These are phyloP conservation scores for Trichophyton equinum DNA, from an alignment of 2,329 filamentous ascomycete genomes.

Conservation along the genomic window DNA sequence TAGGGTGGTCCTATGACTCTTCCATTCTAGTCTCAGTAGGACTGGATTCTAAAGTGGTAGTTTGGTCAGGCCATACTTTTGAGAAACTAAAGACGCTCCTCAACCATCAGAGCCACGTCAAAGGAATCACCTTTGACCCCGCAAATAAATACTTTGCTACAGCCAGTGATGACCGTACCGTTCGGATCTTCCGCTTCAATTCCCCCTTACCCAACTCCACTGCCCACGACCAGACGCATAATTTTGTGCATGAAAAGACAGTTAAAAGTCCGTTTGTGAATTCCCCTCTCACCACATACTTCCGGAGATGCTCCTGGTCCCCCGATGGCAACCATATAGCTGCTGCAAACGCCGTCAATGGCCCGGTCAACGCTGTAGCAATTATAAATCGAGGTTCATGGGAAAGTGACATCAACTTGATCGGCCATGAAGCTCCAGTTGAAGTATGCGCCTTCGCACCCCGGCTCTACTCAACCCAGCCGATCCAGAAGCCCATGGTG, in stretches of 20 bases:
- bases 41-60: slow-evolving; percentile 91
- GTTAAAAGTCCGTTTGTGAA: slow-evolving; percentile 78
- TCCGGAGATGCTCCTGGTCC: slow-evolving; percentile 91
- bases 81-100: slow-evolving; percentile 92
- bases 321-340: slow-evolving; percentile 96
- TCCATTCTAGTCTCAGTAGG: slow-evolving; percentile 93
- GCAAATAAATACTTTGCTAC: slow-evolving; percentile 99
- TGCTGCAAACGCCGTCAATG: slow-evolving; percentile 92
- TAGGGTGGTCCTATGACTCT: slow-evolving; percentile 93
- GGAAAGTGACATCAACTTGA: slow-evolving; percentile 94
- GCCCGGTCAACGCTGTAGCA: slow-evolving; percentile 89
- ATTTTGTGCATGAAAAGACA: slow-evolving; percentile 88
- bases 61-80: slow-evolving; percentile 96
- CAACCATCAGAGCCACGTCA: slow-evolving; percentile 93
- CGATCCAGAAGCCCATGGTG: slow-evolving; percentile 38
- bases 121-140: slow-evolving; percentile 95
- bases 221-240: slow-evolving; percentile 89
- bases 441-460: slow-evolving; percentile 98
- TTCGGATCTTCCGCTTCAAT: slow-evolving; percentile 93
- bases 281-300: slow-evolving; percentile 92
- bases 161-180: slow-evolving; percentile 88
- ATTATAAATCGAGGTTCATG: slow-evolving; percentile 86
- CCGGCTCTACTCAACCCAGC: slow-evolving; percentile 66
- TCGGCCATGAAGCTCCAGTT: slow-evolving; percentile 91
- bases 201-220: slow-evolving; percentile 83